Base-by-base conservation (phyloP, 1,284 basidiomycete species). In the Grifola frondosa region DNA sequence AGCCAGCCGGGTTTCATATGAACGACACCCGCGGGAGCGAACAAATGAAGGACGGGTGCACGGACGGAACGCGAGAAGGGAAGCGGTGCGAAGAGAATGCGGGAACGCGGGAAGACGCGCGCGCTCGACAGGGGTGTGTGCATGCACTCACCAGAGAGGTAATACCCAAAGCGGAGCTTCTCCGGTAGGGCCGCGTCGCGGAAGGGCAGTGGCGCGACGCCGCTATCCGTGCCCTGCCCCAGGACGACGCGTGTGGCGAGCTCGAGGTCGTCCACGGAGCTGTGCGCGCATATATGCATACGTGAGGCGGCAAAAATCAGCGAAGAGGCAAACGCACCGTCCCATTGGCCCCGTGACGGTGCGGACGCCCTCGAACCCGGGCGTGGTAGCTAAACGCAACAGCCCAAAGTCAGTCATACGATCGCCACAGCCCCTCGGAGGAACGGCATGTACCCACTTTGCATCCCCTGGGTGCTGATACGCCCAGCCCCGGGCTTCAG, bases 141-240 rank as follows among this genome's bases (percentile, higher is more conserved):
- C n/a, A 20, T 22, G 20, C 25, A 58, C 66, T 31, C 52, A 76
- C 83, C 82, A 39, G 76, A 74, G 19, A 73, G 70, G 56, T 86
- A 90, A 60, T 83, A 91, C 9, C 88, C 88, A 57, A 91, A 84
- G 42, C 74, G 74, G 22, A 89, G 67, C 58, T 79, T 87, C 37
- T 63, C 49, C 6, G 77, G 69, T 30, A 86, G 57, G 35, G 68
- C 57, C 5, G 78, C 66, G 17, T 83, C 75, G 19, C 80, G 74
- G 57, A 75, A 89, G 9, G 79, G 78, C 19, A 88, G 31, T 2
- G 86, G 84, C 4, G 75, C 67, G 16, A 74, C 63, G 35, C 68
- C 67, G 43, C 71, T 61, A 35, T 46, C 59, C 3, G 53, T 56
- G 33, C 73, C 71, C n/a, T 68, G 67, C 11, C 85, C 81, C 41